Evolutionary conservation across 495 filamentous ascomycete genomes (phyloP), one percentile per base, ranked within the genome.

Genomic region (Neurospora africana): DNA sequence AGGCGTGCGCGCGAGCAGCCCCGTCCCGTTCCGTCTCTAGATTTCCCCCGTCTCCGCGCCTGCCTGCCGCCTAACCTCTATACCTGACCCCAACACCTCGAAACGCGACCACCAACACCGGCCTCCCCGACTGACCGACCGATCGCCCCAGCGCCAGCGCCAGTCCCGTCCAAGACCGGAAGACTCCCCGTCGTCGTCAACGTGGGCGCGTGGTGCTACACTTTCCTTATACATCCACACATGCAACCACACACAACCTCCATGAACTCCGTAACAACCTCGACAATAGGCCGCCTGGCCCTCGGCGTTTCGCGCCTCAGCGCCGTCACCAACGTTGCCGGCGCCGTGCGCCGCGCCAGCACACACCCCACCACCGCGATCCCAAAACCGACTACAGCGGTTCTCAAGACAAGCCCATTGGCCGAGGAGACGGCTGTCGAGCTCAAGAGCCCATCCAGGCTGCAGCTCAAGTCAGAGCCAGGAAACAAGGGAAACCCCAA

Each of bases 311-410:
- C 72, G 33, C 69, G 72, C 19, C 43, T 21, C 27, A 23, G 43
- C 27, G 41, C 23, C 69, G 39, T 41, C 69, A 30, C 39, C 40
- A 36, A 36, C 58, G 33, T n/a, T 47, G 53, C 53, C 53, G 41
- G 68, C 47, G 73, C 70, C 71, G 71, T 47, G 68, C 73, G 73
- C 44, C 13, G 68, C 39, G 47, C 53, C 44, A 72, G 70, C 70
- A 72, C 37, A 68, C 53, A 61, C 27, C 53, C 53, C 53, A 61
- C 53, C 23, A 61, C 53, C 13, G 53, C 53, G 23, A 61, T 61
- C 53, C 53, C 53, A 61, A 61, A 61, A 61, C 53, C 53, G 23
- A 61, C 53, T 27, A 40, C 36, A 27, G 69, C 70, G 21, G 27
- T 15, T 19, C 17, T 40, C 23, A 30, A 37, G 70, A 27, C 53